A percentile compares a stretch with the other conserved stretches of the same genome.
phyloP scores from a whole-genome alignment of 805 yeast genomes.

The Metschnikowia lochheadii region DNA sequence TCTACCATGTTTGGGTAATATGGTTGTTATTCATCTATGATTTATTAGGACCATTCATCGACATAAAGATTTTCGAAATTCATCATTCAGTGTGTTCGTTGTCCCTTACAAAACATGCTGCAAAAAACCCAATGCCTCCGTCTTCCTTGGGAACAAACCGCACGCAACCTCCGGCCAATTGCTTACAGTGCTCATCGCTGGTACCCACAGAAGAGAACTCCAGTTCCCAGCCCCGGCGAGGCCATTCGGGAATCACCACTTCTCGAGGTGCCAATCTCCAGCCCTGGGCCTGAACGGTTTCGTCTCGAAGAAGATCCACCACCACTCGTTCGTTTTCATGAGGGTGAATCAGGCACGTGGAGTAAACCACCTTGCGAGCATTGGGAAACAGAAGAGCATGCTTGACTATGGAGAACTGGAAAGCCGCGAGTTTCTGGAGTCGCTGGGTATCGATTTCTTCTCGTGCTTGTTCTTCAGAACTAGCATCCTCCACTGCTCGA shows the following conservation, averaged over 20 bases:
- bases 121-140: constrained; percentile 99
- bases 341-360: constrained; percentile 93
- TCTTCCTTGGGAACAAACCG: constrained; percentile 82
- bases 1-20: no score
- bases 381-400: constrained; percentile 83
- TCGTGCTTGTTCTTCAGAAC: constrained; percentile 35
- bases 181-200: constrained; percentile 36
- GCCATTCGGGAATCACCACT: constrained; percentile 80
- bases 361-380: constrained; percentile 77
- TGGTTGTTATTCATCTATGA: not conserved
- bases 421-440: constrained; percentile 70
- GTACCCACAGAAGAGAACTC: constrained; percentile 53
- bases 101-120: constrained; percentile 72
- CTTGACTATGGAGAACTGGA: constrained; percentile 82
- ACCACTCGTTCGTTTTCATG: constrained; percentile 95
- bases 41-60: no score
- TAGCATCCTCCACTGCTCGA: constrained; percentile 58
- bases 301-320: constrained; percentile 65
- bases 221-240: constrained; percentile 70
- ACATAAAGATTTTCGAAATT: not conserved
- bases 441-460: constrained; percentile 50
- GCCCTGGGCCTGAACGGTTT: constrained; percentile 58
- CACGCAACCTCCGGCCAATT: constrained; percentile 79
- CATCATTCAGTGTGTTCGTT: not conserved
- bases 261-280: constrained; percentile 67